Evolutionary conservation across 768 basidiomycete genomes (phyloP), one percentile per base, ranked within the genome.

Genomic region (Lepiota venenata): DNA sequence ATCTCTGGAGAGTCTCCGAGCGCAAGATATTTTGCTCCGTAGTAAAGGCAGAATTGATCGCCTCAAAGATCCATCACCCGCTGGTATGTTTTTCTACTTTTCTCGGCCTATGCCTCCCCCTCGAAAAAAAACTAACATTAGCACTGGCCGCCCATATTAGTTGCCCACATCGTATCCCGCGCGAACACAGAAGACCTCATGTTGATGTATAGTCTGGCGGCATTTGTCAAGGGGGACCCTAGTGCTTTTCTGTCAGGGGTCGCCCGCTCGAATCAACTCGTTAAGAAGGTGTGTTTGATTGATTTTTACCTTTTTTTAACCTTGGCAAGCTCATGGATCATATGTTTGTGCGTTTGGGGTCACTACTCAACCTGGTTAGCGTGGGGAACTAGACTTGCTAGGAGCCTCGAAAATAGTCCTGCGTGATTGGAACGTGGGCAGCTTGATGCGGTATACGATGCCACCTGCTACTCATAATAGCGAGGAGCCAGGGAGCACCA

Each of bases 201-300:
- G 89, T 70, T 96, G n/a, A 72, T 85, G 46, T 96, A 95, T 72
- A 84, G 79, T 60, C 74, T 93, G 12, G 90, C 94, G 2, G 90
- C 87, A 7, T 94, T 95, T 66, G 60, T 79, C 8, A 74, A 74
- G 42, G 85, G 87, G 2, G 84, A 94, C 61, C 65, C 78, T 4
- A 74, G 76, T 20, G 84, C 86, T 0, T 94, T 96, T 77, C 75
- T 97, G 36, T 76, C 84, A 21, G 83, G 83, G 43, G 70, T 95
- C 38, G 90, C 93, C 4, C 84, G 93, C 42, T 77, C 87, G 12
- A 78, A 82, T 51, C 83, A 85, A 42, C 75, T 93, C 40, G 73
- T 93, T 11, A 91, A 87, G 71, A 93, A 88, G 80, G 92, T 88
- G 52, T 20, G 71, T 63, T 42, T 18, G 16, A 45, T 38, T 49